A percentile compares a stretch with the other conserved stretches of the same genome.
phyloP scores from a whole-genome alignment of 345 rosid genomes.

The Salix suchowensis region DNA sequence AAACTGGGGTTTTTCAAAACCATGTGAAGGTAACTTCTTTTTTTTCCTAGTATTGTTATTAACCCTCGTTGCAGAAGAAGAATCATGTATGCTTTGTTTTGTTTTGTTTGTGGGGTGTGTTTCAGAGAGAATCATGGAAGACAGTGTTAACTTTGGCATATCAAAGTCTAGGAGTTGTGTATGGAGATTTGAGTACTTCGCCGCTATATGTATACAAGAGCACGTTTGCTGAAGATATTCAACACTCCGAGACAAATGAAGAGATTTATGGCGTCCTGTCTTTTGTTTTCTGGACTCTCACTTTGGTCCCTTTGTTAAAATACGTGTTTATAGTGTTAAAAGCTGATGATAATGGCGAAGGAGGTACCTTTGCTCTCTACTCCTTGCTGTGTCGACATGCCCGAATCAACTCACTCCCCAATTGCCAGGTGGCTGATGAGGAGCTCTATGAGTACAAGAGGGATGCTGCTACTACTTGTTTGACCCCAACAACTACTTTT shows the following conservation, averaged over 20 bases:
- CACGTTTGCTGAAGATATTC: slow-evolving; percentile 72
- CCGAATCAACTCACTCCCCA: slow-evolving; percentile 76
- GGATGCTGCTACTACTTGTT: slow-evolving; percentile 25
- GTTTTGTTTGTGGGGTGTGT: background rate
- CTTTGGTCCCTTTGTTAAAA: slow-evolving; percentile 76
- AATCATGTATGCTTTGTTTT: background rate
- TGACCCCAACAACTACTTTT: slow-evolving; percentile 34
- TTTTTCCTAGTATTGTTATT: background rate
- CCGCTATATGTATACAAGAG: slow-evolving; percentile 79
- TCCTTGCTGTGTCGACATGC: slow-evolving; percentile 86
- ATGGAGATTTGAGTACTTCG: slow-evolving; percentile 87
- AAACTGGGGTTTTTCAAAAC: slow-evolving; percentile 41
- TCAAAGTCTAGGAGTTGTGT: slow-evolving; percentile 90
- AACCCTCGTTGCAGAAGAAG: background rate
- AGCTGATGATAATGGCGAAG: slow-evolving; percentile 95
- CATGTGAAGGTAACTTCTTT: slow-evolving; percentile 40
- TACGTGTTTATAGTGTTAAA: slow-evolving; percentile 73
- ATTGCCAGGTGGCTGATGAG: slow-evolving; percentile 73
- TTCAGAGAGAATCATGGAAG: slow-evolving; percentile 77
- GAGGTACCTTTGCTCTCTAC: slow-evolving; percentile 90
- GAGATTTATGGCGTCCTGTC: slow-evolving; percentile 89
- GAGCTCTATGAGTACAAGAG: slow-evolving; percentile 62
- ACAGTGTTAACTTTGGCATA: slow-evolving; percentile 74
- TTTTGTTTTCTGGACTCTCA: slow-evolving; percentile 85
- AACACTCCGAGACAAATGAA: slow-evolving; percentile 71